Evolutionary conservation across 2,329 filamentous ascomycete species (phyloP).

Genomic region (Cercospora sesami): DNA sequence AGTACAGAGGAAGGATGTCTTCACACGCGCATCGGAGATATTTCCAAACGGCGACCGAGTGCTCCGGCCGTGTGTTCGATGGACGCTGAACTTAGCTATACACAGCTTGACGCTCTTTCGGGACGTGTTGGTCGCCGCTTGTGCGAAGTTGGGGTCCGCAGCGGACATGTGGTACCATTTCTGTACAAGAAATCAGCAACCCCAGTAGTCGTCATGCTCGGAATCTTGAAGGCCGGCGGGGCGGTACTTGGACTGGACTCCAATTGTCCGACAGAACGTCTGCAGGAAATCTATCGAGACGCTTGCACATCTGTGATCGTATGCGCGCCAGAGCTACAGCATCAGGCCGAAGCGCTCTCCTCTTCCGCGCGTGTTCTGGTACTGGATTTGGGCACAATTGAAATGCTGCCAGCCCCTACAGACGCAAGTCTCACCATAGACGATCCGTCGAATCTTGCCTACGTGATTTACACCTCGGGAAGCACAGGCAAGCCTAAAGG

Average conservation of each 20-base stretch:
- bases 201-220: not conserved
- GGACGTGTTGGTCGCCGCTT: not conserved
- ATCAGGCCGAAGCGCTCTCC: not conserved
- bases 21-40: not conserved
- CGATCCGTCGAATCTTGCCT: constrained; percentile 1
- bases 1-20: not conserved
- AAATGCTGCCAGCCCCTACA: not conserved
- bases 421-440: not conserved
- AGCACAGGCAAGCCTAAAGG: constrained; percentile 18
- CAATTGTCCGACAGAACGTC: not conserved
- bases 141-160: not conserved
- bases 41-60: not conserved
- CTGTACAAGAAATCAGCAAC: not conserved
- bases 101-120: not conserved
- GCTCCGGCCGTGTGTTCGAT: not conserved
- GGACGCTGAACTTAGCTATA: not conserved
- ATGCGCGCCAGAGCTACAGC: not conserved
- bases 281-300: not conserved
- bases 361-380: not conserved
- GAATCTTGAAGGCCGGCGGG: not conserved
- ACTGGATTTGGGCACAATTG: not conserved
- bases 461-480: constrained; percentile 15
- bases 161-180: not conserved
- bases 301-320: not conserved
- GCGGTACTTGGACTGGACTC: not conserved